Conservation (phyloP, 371 early-diverging fungal genomes). For the Rhizopus stolonifer region DNA sequence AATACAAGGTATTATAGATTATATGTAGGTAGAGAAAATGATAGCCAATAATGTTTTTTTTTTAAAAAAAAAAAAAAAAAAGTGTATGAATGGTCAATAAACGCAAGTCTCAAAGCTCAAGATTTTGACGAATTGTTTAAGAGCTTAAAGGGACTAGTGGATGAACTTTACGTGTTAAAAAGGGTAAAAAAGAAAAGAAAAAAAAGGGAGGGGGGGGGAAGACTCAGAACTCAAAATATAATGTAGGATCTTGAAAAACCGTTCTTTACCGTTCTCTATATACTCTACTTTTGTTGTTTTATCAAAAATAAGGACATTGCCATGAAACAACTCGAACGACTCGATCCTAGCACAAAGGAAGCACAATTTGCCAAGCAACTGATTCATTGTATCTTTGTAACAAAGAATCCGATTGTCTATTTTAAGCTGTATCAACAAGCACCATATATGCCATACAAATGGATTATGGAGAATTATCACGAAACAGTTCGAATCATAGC, state of each 20-base stretch:
- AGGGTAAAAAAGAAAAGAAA: slow-evolving; percentile 5
- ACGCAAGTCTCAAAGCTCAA: slow-evolving; percentile 14
- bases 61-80: not conserved
- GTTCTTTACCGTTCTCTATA: slow-evolving; percentile 11
- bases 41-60: too few species aligned
- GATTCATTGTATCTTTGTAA: slow-evolving; percentile 1
- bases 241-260: not conserved
- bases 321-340: not conserved
- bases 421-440: slow-evolving; percentile 16
- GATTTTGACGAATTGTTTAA: slow-evolving; percentile 21
- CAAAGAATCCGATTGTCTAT: slow-evolving; percentile 9
- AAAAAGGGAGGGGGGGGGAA: not conserved
- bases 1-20: slow-evolving; percentile 11
- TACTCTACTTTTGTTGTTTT: slow-evolving; percentile 11
- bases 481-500: slow-evolving; percentile 12
- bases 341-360: slow-evolving; percentile 16
- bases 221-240: too few species aligned
- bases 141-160: slow-evolving; percentile 9
- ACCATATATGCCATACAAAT: slow-evolving; percentile 13
- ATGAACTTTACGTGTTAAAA: slow-evolving; percentile 10
- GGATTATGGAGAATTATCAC: slow-evolving; percentile 9
- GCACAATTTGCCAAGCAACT: slow-evolving; percentile 12
- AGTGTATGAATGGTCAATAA: slow-evolving; percentile 22
- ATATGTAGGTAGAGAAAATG: not conserved
- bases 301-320: not conserved